Percentiles rank a stretch among this genome's conserved stretches.
Conservation (phyloP, 1,284 basidiomycete genomes). For the Rhodotorula sp. region DNA sequence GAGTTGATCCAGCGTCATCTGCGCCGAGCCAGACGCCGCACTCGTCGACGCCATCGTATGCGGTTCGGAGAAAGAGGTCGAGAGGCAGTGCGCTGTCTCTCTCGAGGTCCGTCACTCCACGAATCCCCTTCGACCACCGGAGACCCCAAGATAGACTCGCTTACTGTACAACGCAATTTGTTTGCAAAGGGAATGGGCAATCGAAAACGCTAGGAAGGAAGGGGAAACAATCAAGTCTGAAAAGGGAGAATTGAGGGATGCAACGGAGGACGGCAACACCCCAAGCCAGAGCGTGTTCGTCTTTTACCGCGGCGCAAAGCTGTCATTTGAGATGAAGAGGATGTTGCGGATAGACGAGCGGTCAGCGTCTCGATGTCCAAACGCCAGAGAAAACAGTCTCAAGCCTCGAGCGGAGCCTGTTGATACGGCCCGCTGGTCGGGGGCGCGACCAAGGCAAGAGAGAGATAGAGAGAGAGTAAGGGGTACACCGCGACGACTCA, state of each 20-base stretch:
- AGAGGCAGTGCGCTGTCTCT: no score
- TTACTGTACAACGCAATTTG: neutral
- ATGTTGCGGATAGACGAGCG: no score
- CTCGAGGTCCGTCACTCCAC: no score
- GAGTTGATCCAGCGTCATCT: constrained; percentile 9
- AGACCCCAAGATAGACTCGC: neutral
- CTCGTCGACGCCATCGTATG: constrained; percentile 3
- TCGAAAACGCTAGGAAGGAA: neutral
- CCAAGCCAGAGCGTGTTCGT: no score
- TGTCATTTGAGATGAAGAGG: neutral
- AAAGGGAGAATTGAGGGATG: neutral
- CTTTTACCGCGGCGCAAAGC: constrained; percentile 22
- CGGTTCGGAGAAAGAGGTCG: no score
- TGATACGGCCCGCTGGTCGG: no score
- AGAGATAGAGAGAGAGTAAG: no score
- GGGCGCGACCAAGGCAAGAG: no score
- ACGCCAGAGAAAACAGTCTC: no score
- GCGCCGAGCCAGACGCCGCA: neutral
- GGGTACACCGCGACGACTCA: constrained; percentile 53
- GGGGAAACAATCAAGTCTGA: neutral
- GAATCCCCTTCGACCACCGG: no score
- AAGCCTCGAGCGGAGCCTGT: no score
- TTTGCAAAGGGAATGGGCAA: neutral
- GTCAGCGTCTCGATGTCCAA: neutral
- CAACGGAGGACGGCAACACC: no score